These are phyloP conservation scores for Apiotrichum gamsii DNA, from an alignment of 1,284 basidiomycete genomes.

Conservation along the genomic window DNA sequence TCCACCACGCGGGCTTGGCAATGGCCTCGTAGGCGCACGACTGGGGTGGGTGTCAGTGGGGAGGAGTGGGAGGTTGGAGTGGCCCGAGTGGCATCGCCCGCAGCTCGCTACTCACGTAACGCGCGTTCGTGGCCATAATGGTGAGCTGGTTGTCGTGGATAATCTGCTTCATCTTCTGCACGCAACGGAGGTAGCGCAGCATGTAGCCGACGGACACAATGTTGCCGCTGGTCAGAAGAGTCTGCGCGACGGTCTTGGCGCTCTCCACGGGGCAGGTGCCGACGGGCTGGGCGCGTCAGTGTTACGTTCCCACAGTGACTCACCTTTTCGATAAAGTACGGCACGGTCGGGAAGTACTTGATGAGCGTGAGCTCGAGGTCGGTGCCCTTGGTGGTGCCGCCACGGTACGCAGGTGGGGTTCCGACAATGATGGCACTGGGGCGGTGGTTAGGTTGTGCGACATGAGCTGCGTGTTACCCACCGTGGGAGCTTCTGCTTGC, in stretches of 20 bases:
- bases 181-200: slow-evolving; percentile 47
- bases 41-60: too few relatives aligned
- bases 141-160: slow-evolving; percentile 52
- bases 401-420: slow-evolving; percentile 85
- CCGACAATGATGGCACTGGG: slow-evolving; percentile 74
- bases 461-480: neutral
- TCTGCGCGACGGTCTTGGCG: slow-evolving; percentile 58
- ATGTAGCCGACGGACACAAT: slow-evolving; percentile 53
- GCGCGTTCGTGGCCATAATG: slow-evolving; percentile 52
- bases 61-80: too few relatives aligned
- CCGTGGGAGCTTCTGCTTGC: too few relatives aligned
- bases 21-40: slow-evolving; percentile 47
- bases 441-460: slow-evolving; percentile 44
- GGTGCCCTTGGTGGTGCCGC: slow-evolving; percentile 61
- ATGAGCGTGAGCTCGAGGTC: slow-evolving; percentile 86
- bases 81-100: too few relatives aligned
- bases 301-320: slow-evolving; percentile 47
- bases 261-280: too few relatives aligned
- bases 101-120: too few relatives aligned
- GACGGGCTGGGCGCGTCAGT: slow-evolving; percentile 39
- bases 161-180: slow-evolving; percentile 52
- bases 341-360: slow-evolving; percentile 75
- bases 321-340: slow-evolving; percentile 84
- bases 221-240: slow-evolving; percentile 55
- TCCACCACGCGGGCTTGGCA: slow-evolving; percentile 51